Evolutionary conservation across 805 yeast species (phyloP).

Genomic region (Yarrowia divulgata): DNA sequence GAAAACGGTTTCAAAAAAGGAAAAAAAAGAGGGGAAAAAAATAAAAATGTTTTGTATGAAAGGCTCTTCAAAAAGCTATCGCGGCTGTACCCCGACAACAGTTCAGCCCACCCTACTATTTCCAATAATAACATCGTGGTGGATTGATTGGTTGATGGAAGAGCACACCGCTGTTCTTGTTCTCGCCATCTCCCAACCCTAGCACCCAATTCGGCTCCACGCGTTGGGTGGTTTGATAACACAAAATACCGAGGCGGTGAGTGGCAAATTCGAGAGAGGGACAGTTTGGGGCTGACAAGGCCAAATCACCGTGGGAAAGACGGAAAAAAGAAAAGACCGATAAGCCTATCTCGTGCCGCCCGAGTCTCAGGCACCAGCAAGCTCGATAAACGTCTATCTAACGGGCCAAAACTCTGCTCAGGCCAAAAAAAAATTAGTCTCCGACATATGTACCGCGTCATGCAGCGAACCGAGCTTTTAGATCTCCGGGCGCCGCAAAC

Average conservation of each 20-base stretch:
- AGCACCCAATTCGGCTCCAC: neutral
- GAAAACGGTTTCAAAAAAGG: no score
- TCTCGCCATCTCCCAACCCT: neutral
- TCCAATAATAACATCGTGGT: no score
- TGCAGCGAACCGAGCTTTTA: slow-evolving; percentile 20
- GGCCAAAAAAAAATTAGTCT: neutral
- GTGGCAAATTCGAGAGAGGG: slow-evolving; percentile 1
- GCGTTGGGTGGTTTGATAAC: slow-evolving; percentile 11
- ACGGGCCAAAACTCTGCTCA: neutral
- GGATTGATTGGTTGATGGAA: no score
- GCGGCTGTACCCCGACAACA: no score
- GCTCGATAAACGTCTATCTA: neutral
- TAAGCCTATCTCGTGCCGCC: neutral
- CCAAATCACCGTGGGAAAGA: neutral
- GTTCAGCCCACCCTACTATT: no score
- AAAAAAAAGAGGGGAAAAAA: no score
- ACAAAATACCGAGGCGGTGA: slow-evolving; percentile 17
- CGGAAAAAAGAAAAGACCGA: neutral
- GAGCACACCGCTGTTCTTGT: no score
- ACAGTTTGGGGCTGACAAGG: neutral
- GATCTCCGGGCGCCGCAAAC: slow-evolving; percentile 18
- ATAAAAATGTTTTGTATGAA: no score
- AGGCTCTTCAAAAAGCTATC: no score
- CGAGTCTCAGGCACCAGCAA: neutral
- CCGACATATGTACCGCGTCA: slow-evolving; percentile 8